Evolutionary conservation across 1,284 basidiomycete genomes (phyloP).

Genomic region (Pterula multifida): DNA sequence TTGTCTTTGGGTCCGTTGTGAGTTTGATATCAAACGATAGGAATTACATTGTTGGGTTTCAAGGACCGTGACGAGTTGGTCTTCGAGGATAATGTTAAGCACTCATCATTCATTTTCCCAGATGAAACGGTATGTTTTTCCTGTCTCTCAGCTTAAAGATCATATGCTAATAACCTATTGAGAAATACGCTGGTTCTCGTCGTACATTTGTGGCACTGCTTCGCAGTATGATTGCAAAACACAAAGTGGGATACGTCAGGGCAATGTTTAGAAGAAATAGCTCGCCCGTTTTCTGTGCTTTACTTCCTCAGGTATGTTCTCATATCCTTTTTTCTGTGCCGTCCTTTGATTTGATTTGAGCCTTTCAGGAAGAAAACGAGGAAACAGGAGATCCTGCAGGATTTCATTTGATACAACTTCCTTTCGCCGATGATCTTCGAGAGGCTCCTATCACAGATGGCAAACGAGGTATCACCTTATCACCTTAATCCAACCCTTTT

Average conservation of each 20-base stretch:
- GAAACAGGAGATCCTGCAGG: conserved; percentile 77
- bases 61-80: conserved; percentile 60
- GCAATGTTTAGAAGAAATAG: conserved; percentile 64
- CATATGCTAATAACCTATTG: background rate
- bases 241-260: conserved; percentile 74
- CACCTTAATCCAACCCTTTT: conserved; percentile 4
- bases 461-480: conserved; percentile 33
- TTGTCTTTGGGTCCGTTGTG: background rate
- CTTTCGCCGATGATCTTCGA: conserved; percentile 92
- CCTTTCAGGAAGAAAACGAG: conserved; percentile 54
- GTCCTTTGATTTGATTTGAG: conserved; percentile 3
- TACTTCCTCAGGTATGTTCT: conserved; percentile 71
- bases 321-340: conserved; percentile 2
- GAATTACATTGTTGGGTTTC: conserved; percentile 88
- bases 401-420: conserved; percentile 84
- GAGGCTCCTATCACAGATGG: conserved; percentile 50
- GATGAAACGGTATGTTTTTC: conserved; percentile 61
- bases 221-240: conserved; percentile 71
- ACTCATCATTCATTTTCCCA: conserved; percentile 87
- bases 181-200: conserved; percentile 84
- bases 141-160: background rate
- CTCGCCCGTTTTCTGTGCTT: conserved; percentile 71
- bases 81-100: conserved; percentile 87
- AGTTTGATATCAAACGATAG: conserved; percentile 18
- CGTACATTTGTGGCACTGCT: conserved; percentile 85